Percentiles rank a stretch among this genome's conserved stretches.
Evolutionary conservation across 1,284 basidiomycete species (phyloP).

Genomic region (Ustilago xerochloae): DNA sequence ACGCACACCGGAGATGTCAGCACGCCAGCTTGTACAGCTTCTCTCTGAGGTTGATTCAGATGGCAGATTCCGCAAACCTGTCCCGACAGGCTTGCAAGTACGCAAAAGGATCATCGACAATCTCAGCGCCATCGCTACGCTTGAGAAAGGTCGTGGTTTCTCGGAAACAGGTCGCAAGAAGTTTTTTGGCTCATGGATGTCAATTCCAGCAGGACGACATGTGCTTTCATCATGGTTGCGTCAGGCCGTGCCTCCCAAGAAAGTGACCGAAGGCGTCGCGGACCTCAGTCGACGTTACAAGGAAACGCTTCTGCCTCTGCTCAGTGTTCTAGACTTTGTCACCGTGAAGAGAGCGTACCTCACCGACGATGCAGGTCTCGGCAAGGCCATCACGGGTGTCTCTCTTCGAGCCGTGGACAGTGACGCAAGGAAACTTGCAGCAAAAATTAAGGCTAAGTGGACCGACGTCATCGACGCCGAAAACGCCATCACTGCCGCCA

Average conservation of each 20-base stretch:
- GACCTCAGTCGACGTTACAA: constrained; percentile 53
- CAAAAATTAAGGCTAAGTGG: constrained; percentile 48
- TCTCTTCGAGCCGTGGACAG: constrained; percentile 35
- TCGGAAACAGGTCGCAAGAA: constrained; percentile 21
- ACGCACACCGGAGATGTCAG: constrained; percentile 15
- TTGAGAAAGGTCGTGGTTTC: constrained; percentile 38
- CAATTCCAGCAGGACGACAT: constrained; percentile 28
- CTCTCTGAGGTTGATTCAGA: constrained; percentile 27
- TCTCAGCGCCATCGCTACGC: constrained; percentile 24
- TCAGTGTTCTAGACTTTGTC: constrained; percentile 37
- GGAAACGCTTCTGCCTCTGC: constrained; percentile 40
- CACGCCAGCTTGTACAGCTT: constrained; percentile 17
- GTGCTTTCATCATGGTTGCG: constrained; percentile 34
- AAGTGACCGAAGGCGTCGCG: constrained; percentile 16
- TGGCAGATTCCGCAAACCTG: constrained; percentile 21
- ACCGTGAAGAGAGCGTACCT: constrained; percentile 49
- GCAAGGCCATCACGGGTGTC: constrained; percentile 50
- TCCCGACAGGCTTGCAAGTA: constrained; percentile 19
- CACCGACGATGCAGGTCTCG: constrained; percentile 52
- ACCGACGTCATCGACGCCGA: constrained; percentile 36
- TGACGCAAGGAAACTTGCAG: constrained; percentile 31
- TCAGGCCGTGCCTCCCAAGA: constrained; percentile 39
- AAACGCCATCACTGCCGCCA: constrained; percentile 1
- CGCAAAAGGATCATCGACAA: constrained; percentile 26
- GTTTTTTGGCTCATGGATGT: constrained; percentile 28